Conservation (phyloP, 306 rosid genomes). For the Quercus robur region DNA sequence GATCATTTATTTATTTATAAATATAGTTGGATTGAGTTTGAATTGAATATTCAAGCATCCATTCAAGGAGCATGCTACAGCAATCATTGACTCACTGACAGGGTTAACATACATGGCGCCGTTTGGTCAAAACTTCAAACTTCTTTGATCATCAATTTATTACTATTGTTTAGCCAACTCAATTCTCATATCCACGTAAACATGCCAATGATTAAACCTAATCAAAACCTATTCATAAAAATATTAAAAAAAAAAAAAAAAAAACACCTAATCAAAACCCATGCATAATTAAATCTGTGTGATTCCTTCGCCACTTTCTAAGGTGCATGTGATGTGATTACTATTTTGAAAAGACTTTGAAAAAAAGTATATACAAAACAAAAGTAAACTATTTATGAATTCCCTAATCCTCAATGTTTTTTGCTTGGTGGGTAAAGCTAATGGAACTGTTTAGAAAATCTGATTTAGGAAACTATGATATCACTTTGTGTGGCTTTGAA, state of each 20-base stretch:
- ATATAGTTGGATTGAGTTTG: too few species aligned
- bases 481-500: constrained; percentile 1
- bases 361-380: neutral
- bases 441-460: too few species aligned
- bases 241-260: too few species aligned
- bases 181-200: neutral
- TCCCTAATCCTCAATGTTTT: neutral
- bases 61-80: too few species aligned
- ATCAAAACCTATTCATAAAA: neutral
- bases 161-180: neutral
- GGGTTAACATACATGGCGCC: too few species aligned
- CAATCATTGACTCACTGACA: too few species aligned
- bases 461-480: neutral
- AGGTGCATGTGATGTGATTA: constrained; percentile 12
- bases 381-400: neutral
- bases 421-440: neutral
- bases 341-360: neutral
- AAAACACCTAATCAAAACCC: neutral
- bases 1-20: too few species aligned
- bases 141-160: too few species aligned
- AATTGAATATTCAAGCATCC: too few species aligned
- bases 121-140: too few species aligned
- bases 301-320: neutral
- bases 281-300: neutral
- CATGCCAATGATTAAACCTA: constrained; percentile 24